Conservation (phyloP, 768 basidiomycete species). For the Lactarius hengduanensis region DNA sequence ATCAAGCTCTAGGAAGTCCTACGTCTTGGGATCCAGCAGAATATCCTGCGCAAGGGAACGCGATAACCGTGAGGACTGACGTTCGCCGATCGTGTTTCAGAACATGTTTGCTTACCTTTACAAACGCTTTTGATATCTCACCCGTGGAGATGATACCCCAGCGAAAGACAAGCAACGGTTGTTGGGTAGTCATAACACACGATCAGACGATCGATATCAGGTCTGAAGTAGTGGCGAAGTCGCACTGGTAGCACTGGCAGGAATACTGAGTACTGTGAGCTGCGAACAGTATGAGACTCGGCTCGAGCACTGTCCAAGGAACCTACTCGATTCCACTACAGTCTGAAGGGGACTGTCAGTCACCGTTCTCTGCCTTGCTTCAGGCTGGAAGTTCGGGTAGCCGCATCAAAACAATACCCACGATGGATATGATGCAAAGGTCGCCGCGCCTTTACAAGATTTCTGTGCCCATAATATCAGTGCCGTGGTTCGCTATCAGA, state of each 20-base stretch:
- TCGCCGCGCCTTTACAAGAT: neutral
- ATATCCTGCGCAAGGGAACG: slow-evolving; percentile 52
- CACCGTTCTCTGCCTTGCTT: too few relatives aligned
- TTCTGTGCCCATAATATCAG: neutral
- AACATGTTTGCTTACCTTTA: slow-evolving; percentile 47
- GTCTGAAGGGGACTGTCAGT: too few relatives aligned
- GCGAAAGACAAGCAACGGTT: slow-evolving; percentile 47
- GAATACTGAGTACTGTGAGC: too few relatives aligned
- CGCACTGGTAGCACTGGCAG: too few relatives aligned
- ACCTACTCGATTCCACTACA: too few relatives aligned
- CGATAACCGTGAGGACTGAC: neutral
- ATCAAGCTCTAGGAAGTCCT: slow-evolving; percentile 31
- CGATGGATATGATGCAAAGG: too few relatives aligned
- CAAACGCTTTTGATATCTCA: slow-evolving; percentile 63
- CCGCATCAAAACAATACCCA: too few relatives aligned
- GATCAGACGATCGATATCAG: neutral
- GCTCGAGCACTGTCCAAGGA: too few relatives aligned
- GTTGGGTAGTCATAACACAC: slow-evolving; percentile 28
- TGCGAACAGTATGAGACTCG: too few relatives aligned
- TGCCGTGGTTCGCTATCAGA: neutral
- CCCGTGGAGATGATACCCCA: slow-evolving; percentile 93
- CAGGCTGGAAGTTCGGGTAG: too few relatives aligned
- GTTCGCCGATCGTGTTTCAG: neutral
- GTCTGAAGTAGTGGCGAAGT: too few relatives aligned
- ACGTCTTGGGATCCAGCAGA: slow-evolving; percentile 73